These are phyloP conservation scores for Populus hybrid DNA, from an alignment of 441 rosid species.

Conservation along the genomic window DNA sequence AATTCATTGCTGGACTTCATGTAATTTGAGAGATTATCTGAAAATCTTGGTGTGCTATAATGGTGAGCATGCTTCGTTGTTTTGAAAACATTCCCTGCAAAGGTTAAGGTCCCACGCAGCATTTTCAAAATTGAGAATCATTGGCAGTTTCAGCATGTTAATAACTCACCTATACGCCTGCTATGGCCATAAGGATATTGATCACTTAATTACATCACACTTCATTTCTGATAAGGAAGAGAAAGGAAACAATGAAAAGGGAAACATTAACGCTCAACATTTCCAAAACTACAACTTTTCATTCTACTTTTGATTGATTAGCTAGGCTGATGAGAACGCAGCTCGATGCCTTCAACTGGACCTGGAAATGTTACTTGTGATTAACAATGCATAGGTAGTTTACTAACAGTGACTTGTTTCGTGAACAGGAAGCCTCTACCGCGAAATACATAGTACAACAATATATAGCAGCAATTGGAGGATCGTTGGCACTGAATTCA, in stretches of 20 bases:
- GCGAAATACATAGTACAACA: conserved; percentile 90
- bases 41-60: background rate
- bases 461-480: conserved; percentile 82
- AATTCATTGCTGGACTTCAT: too few relatives aligned
- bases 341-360: too few relatives aligned
- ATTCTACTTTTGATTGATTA: background rate
- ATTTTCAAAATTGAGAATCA: background rate
- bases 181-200: background rate
- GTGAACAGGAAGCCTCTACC: conserved; percentile 65
- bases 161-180: background rate
- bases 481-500: conserved; percentile 51
- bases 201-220: background rate
- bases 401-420: background rate
- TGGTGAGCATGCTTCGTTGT: background rate
- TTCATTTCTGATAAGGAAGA: background rate
- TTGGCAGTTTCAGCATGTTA: background rate
- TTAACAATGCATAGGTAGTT: too few relatives aligned
- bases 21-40: background rate
- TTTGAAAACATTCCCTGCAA: background rate
- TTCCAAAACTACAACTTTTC: background rate
- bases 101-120: background rate
- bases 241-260: background rate
- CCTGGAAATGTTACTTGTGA: too few relatives aligned
- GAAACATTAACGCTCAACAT: background rate
- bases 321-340: background rate